These are phyloP conservation scores for Bryoerythrophyllum caledonicum DNA, from an alignment of 225 moss, liverwort and hornwort genomes.

Conservation along the genomic window DNA sequence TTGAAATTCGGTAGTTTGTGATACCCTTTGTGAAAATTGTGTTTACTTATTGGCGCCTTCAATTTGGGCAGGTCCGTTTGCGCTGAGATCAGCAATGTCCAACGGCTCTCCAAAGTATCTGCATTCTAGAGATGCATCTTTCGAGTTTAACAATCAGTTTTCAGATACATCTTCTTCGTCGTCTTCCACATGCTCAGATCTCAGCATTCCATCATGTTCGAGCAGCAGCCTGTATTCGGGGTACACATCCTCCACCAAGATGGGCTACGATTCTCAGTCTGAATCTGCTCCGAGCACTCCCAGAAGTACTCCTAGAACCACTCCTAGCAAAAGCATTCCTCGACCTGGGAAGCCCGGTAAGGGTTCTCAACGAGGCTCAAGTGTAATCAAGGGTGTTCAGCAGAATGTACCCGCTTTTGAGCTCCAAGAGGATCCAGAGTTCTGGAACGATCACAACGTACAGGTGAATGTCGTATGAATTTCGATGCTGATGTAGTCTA, in stretches of 20 bases:
- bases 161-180: constrained; percentile 44
- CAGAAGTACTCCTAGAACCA: constrained; percentile 27
- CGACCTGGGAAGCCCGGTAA: constrained; percentile 36
- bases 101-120: constrained; percentile 38
- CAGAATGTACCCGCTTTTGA: constrained; percentile 32
- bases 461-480: constrained; percentile 27
- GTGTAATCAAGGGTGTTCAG: constrained; percentile 4
- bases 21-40: neutral
- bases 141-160: constrained; percentile 38
- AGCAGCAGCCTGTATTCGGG: constrained; percentile 43
- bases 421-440: constrained; percentile 43
- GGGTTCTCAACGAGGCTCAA: constrained; percentile 20
- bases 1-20: neutral
- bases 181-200: constrained; percentile 45
- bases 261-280: constrained; percentile 28
- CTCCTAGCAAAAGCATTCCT: constrained; percentile 37
- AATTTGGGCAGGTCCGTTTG: constrained; percentile 32
- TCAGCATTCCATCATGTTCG: constrained; percentile 44
- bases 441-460: constrained; percentile 51
- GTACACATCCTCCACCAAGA: constrained; percentile 23
- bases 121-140: constrained; percentile 27
- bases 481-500: neutral
- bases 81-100: constrained; percentile 34
- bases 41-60: constrained; percentile 1
- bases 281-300: constrained; percentile 47